Percentiles rank a stretch among this genome's conserved stretches.
Conservation (phyloP, 768 basidiomycete species). For the Rhizopogon roseolus region DNA sequence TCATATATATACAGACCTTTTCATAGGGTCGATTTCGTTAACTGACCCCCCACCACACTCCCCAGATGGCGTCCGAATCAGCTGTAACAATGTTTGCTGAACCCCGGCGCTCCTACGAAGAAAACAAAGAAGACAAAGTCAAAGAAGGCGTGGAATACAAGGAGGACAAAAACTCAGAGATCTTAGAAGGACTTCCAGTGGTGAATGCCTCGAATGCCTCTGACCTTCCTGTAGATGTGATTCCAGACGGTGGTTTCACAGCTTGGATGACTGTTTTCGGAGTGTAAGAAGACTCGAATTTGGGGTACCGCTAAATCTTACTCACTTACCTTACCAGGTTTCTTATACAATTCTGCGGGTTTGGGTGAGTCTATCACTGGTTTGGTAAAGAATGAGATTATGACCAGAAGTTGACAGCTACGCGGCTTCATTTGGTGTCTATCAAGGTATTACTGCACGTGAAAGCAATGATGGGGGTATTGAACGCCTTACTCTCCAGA, state of each 20-base stretch:
- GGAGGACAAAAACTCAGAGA: too few species aligned
- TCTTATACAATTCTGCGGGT: constrained; percentile 22
- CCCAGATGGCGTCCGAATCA: too few species aligned
- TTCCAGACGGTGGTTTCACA: constrained; percentile 5
- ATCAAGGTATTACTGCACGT: constrained; percentile 16
- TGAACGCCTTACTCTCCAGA: constrained; percentile 10
- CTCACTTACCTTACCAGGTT: constrained; percentile 8
- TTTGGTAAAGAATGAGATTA: too few species aligned
- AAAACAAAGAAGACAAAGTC: too few species aligned
- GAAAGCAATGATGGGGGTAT: constrained; percentile 1
- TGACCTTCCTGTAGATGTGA: background rate
- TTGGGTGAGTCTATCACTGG: constrained; percentile 8
- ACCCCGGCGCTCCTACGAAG: too few species aligned
- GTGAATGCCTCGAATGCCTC: too few species aligned
- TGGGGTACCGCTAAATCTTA: background rate
- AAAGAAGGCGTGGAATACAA: too few species aligned
- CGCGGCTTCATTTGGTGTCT: constrained; percentile 26
- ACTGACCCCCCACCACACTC: too few species aligned
- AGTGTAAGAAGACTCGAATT: background rate
- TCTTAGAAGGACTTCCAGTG: too few species aligned
- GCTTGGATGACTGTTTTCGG: constrained; percentile 6
- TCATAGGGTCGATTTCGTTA: too few species aligned
- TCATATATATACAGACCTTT: too few species aligned
- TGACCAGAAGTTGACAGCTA: constrained; percentile 9
- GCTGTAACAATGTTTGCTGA: too few species aligned